Base-by-base conservation (phyloP, 768 basidiomycete genomes). In the Fistulinella prunicolor region DNA sequence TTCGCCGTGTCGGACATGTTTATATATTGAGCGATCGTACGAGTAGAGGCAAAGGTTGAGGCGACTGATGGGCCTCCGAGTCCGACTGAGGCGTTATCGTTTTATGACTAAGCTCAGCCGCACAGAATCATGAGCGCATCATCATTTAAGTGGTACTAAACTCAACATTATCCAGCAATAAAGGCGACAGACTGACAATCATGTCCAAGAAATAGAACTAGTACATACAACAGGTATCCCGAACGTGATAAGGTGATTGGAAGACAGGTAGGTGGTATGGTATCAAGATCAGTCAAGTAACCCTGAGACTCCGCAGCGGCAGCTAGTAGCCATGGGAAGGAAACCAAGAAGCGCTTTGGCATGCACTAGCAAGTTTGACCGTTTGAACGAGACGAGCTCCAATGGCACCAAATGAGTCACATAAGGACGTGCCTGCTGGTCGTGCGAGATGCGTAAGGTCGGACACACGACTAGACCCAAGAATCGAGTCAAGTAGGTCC, bases 1-100 rank as follows among this genome's bases (percentile, higher is more conserved):
- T 71, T 73, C 22, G 59, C 57, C 19, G 68, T 32, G 21, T 67
- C 63, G 23, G 76, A 58, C 73, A 77, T 78, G 12, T 28, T 51
- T 38, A 39, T 49, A 22, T 50, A 32, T 28, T 14, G 23, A 21
- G 32, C 9, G 34, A 35, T 49, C 29, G 52, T 48, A 14, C 36
- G 16, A 28, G 45, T 48, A 39, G 40, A 37, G 32, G 47, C 3
- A 36, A 46, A 43, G 44, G 47, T 51, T 41, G 38, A 44, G 54
- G 42, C 43, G 37, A 42, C 10, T n/a, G 4, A 26, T 10, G 21
- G 22, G 17, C n/a, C n/a, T n/a, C n/a, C n/a, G n/a, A n/a, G n/a
- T n/a, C n/a, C n/a, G n/a, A 42, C 20, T 26, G 39, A 16, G 28
- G n/a, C 37, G 13, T 26, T 23, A 28, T 28, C 16, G 22, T 40